Base-by-base conservation (phyloP, 1,284 basidiomycete genomes). In the Malassezia brasiliensis region DNA sequence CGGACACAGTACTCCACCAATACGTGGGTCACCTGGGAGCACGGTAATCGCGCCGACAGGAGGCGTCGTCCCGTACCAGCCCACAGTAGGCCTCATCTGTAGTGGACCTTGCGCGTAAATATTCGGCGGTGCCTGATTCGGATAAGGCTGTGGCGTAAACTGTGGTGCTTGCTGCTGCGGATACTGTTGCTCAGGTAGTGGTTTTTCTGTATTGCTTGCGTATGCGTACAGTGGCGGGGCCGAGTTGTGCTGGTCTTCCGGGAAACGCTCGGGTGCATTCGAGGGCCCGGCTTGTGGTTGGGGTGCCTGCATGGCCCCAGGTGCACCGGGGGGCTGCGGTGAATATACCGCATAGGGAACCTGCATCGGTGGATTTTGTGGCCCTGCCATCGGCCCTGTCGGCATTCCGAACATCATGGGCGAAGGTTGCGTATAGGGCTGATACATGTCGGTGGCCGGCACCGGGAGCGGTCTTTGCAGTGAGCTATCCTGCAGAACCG, bases 1-100 rank as follows among this genome's bases (percentile, higher is more conserved):
- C 2, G 41, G 48, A 38, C 63, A 65, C 19, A 63, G 49, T 12
- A 49, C 40, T 15, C 63, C 63, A 14, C 63, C 63, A 15, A 65
- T 56, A 14, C 63, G 47, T 11, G 63, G 63, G 45, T 65, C 63
- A 39, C 63, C 63, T 0, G 63, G 63, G 11, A 36, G 30, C 20
- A 65, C 56, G 8, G 45, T 30, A 12, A 64, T 22, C 1, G 63
- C 51, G 31, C 56, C 53, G 6, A 53, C 42, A 19, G 62, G 62
- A 10, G 60, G 57, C n/a, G 14, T 10, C 12, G 19, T 14, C 31
- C 39, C 32, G 35, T 46, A 44, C 55, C 50, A 57, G 40, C 48
- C n/a, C 22, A 32, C n/a, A 17, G 50, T 47, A 5, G 54, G 54
- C 1, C 49, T 36, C 14, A 28, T 28, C 7, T 3, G 25, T 28